A percentile compares a stretch with the other conserved stretches of the same genome.
Conservation (phyloP, 257 asterid species). For the Ilex aquifolium region DNA sequence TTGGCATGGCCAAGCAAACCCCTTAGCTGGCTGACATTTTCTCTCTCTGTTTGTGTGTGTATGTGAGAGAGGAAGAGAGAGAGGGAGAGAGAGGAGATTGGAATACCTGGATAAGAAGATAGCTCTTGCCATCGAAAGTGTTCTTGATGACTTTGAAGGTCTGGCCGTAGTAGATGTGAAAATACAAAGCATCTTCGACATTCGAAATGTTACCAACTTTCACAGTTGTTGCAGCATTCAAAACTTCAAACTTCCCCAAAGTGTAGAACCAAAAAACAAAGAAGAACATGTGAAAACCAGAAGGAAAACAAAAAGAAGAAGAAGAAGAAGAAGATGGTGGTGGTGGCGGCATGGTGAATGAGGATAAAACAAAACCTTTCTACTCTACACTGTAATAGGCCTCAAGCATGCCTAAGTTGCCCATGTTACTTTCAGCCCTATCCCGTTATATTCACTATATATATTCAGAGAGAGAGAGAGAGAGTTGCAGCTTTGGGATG, state of each 20-base stretch:
- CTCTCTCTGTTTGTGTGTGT: no score
- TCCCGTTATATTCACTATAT: no score
- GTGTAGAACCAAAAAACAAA: slow-evolving; percentile 17
- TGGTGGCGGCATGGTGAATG: neutral
- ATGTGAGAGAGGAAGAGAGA: no score
- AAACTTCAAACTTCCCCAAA: slow-evolving; percentile 11
- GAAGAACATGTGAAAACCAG: slow-evolving; percentile 18
- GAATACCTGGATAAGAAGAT: slow-evolving; percentile 89
- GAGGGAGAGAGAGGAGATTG: no score
- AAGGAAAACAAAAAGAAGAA: slow-evolving; percentile 1
- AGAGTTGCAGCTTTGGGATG: slow-evolving; percentile 5
- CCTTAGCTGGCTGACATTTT: no score
- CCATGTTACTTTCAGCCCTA: no score
- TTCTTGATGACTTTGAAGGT: slow-evolving; percentile 94
- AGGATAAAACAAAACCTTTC: neutral
- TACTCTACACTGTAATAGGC: neutral
- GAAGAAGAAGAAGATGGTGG: neutral
- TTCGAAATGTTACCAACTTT: slow-evolving; percentile 63
- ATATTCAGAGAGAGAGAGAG: neutral
- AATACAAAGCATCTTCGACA: slow-evolving; percentile 63
- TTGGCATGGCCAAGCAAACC: no score
- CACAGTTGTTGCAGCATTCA: slow-evolving; percentile 36
- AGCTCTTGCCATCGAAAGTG: slow-evolving; percentile 79
- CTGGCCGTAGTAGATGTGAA: slow-evolving; percentile 79
- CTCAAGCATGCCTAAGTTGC: neutral